A percentile compares a stretch with the other conserved stretches of the same genome.
Conservation (phyloP, 495 filamentous ascomycete species). For the Daldinia vernicosa region DNA sequence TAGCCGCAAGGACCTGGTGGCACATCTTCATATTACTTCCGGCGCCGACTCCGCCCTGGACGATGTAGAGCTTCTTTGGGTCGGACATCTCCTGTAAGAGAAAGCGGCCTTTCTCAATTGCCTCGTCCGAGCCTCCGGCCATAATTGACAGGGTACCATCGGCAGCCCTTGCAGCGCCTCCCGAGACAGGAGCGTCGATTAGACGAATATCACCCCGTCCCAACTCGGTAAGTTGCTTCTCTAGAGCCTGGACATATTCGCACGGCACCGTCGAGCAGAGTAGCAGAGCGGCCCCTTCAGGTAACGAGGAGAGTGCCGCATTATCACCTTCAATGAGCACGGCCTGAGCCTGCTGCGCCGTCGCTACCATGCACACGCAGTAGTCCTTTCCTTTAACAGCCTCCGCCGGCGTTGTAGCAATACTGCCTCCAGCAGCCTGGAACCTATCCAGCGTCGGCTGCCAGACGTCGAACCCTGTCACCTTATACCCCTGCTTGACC, state of each 20-base stretch:
- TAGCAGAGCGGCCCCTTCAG: constrained; percentile 67
- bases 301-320: constrained; percentile 65
- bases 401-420: constrained; percentile 68
- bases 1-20: constrained; percentile 81
- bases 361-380: constrained; percentile 84
- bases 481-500: constrained; percentile 70
- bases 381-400: constrained; percentile 67
- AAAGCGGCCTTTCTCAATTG: constrained; percentile 65
- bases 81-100: constrained; percentile 70
- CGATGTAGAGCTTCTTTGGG: constrained; percentile 72
- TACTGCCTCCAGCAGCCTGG: constrained; percentile 68
- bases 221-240: constrained; percentile 59
- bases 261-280: constrained; percentile 80
- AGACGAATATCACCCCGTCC: constrained; percentile 72
- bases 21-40: constrained; percentile 92
- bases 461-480: constrained; percentile 82
- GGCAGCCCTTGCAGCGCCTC: constrained; percentile 76
- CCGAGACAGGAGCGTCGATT: constrained; percentile 80
- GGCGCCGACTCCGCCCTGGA: constrained; percentile 75
- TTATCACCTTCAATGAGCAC: constrained; percentile 70
- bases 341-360: constrained; percentile 70
- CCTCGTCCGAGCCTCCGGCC: constrained; percentile 68
- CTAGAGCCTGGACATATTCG: constrained; percentile 68
- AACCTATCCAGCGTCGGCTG: constrained; percentile 76
- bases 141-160: constrained; percentile 84